Evolutionary conservation across 441 rosid species (phyloP).

Genomic region (Pelargonium myrrhifolium): DNA sequence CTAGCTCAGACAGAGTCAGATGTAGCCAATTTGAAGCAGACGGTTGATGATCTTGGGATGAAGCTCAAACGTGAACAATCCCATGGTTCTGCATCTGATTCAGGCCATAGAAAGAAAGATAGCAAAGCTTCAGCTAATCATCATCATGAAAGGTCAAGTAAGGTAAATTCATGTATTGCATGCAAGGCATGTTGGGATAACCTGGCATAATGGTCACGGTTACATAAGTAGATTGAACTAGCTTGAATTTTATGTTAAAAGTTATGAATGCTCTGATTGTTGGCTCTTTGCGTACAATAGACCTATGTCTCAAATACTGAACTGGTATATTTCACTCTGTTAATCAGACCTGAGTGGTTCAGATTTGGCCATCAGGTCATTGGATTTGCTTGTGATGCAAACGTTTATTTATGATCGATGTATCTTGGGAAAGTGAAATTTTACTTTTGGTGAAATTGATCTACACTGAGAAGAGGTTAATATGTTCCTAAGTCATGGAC

Average conservation of each 20-base stretch:
- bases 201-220: no score
- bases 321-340: neutral
- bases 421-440: neutral
- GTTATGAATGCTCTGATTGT: neutral
- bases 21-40: slow-evolving; percentile 47
- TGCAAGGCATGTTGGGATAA: neutral
- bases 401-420: neutral
- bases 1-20: slow-evolving; percentile 61
- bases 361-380: neutral
- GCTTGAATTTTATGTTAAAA: neutral
- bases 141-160: slow-evolving; percentile 37
- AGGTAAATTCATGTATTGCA: slow-evolving; percentile 39
- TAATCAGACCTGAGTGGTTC: neutral
- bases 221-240: neutral
- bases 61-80: slow-evolving; percentile 45
- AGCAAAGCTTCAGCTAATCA: slow-evolving; percentile 26
- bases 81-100: slow-evolving; percentile 25
- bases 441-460: neutral
- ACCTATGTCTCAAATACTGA: neutral
- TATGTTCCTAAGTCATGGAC: neutral
- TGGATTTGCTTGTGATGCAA: neutral
- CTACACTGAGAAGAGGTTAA: neutral
- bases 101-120: slow-evolving; percentile 39
- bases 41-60: slow-evolving; percentile 52
- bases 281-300: neutral